These are phyloP conservation scores for Nakazawaea populi DNA, from an alignment of 805 yeast genomes.

Conservation along the genomic window DNA sequence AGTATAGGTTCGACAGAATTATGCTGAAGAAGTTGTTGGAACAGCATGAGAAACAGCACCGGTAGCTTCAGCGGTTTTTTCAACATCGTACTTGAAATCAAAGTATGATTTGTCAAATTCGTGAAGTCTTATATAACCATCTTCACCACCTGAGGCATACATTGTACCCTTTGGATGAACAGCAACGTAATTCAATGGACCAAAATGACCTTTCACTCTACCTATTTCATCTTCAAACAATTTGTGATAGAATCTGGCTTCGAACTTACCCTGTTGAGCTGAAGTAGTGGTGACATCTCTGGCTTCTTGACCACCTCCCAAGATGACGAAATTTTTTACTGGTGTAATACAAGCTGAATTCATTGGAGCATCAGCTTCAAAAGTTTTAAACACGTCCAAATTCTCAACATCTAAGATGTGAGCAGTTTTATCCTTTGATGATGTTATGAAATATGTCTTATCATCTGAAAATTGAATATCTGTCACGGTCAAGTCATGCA, in stretches of 20 bases:
- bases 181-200: constrained; percentile 92
- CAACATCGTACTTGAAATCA: constrained; percentile 91
- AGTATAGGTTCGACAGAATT: background rate
- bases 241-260: constrained; percentile 93
- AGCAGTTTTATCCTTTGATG: constrained; percentile 89
- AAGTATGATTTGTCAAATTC: constrained; percentile 88
- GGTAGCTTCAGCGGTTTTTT: constrained; percentile 60
- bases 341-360: constrained; percentile 95
- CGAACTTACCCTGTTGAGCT: constrained; percentile 90
- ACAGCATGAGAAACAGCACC: constrained; percentile 4
- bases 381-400: constrained; percentile 65
- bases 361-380: constrained; percentile 85
- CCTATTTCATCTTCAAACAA: constrained; percentile 94
- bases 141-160: constrained; percentile 98
- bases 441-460: constrained; percentile 81
- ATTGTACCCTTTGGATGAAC: constrained; percentile 92
- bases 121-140: constrained; percentile 93
- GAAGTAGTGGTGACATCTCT: constrained; percentile 97
- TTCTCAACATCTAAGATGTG: constrained; percentile 72
- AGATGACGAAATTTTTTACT: constrained; percentile 80
- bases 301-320: constrained; percentile 99
- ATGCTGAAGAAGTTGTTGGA: background rate
- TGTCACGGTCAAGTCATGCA: constrained; percentile 75
- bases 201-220: constrained; percentile 97
- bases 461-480: constrained; percentile 90